These are phyloP conservation scores for Trichoderma sp. DNA, from an alignment of 2,329 filamentous ascomycete species.

Conservation along the genomic window DNA sequence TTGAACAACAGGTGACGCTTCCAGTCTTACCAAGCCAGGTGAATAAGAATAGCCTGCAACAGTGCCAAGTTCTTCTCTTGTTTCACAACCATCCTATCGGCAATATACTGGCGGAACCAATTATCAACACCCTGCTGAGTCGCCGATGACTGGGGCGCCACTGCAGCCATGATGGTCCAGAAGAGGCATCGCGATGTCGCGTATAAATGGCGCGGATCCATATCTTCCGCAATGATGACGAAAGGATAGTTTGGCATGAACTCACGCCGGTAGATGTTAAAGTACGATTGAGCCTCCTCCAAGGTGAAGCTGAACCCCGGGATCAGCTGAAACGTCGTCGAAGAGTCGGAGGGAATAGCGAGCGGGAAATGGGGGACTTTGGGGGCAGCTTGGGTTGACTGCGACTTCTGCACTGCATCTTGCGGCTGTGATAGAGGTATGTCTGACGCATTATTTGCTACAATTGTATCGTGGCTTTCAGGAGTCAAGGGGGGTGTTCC, in stretches of 20 bases:
- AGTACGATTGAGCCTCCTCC: slow-evolving; percentile 37
- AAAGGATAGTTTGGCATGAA: slow-evolving; percentile 44
- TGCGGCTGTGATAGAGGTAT: background rate
- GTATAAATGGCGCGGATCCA: slow-evolving; percentile 38
- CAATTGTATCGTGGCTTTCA: slow-evolving; percentile 17
- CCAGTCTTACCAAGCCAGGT: slow-evolving; percentile 40
- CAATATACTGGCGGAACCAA: slow-evolving; percentile 43
- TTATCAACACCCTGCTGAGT: slow-evolving; percentile 38
- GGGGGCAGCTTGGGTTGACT: background rate
- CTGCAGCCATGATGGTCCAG: slow-evolving; percentile 40
- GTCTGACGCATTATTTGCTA: background rate
- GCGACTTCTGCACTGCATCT: background rate
- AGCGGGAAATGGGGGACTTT: background rate
- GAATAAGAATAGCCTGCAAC: slow-evolving; percentile 43
- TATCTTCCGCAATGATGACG: slow-evolving; percentile 34
- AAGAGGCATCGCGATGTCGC: slow-evolving; percentile 40
- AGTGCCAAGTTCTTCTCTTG: slow-evolving; percentile 41
- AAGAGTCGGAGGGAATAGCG: background rate
- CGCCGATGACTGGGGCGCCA: slow-evolving; percentile 36
- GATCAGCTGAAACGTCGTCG: slow-evolving; percentile 33
- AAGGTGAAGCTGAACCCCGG: slow-evolving; percentile 41
- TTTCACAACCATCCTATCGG: slow-evolving; percentile 41
- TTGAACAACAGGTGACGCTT: background rate
- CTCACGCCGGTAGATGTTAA: slow-evolving; percentile 39
- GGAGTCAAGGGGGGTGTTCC: slow-evolving; percentile 26